These are phyloP conservation scores for Phytophthora syringae DNA, from an alignment of 352 stramenopile genomes.

Conservation along the genomic window DNA sequence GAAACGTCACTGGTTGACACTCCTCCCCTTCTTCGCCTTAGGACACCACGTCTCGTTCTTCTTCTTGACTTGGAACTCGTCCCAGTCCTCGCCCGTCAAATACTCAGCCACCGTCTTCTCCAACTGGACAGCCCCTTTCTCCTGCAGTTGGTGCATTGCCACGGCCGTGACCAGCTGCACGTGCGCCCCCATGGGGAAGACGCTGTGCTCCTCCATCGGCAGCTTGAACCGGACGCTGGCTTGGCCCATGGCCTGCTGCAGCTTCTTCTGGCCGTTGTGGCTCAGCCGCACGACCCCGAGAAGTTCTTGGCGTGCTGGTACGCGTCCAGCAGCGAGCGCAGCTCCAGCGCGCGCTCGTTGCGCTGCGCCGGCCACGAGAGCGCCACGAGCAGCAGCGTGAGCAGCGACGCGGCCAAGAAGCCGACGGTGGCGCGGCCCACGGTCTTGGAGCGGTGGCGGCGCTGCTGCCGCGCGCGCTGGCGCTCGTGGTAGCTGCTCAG, in stretches of 20 bases:
- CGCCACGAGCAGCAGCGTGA: slow-evolving; percentile 42
- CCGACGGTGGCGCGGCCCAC: slow-evolving; percentile 46
- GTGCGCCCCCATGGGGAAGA: slow-evolving; percentile 69
- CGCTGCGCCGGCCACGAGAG: slow-evolving; percentile 44
- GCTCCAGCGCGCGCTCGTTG: slow-evolving; percentile 39
- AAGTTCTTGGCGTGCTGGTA: slow-evolving; percentile 50
- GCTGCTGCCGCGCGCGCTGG: slow-evolving; percentile 26
- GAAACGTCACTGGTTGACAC: slow-evolving; percentile 65
- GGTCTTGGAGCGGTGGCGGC: slow-evolving; percentile 27
- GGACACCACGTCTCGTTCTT: slow-evolving; percentile 65
- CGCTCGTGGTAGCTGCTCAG: slow-evolving; percentile 41
- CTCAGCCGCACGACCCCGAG: slow-evolving; percentile 58
- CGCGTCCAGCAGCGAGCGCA: slow-evolving; percentile 34
- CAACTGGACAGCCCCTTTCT: slow-evolving; percentile 47
- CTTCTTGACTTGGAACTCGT: slow-evolving; percentile 53
- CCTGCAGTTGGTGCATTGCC: slow-evolving; percentile 68
- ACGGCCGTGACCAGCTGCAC: slow-evolving; percentile 63
- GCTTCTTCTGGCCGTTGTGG: slow-evolving; percentile 56
- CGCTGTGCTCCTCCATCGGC: slow-evolving; percentile 49
- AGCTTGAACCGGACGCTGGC: slow-evolving; percentile 59
- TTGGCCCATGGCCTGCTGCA: slow-evolving; percentile 46
- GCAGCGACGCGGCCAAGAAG: slow-evolving; percentile 38
- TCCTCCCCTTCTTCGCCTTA: slow-evolving; percentile 20
- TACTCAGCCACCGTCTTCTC: slow-evolving; percentile 40
- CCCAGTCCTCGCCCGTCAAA: slow-evolving; percentile 50